These are phyloP conservation scores for Pulicaria dysenterica DNA, from an alignment of 129 eudicot species.

Conservation along the genomic window DNA sequence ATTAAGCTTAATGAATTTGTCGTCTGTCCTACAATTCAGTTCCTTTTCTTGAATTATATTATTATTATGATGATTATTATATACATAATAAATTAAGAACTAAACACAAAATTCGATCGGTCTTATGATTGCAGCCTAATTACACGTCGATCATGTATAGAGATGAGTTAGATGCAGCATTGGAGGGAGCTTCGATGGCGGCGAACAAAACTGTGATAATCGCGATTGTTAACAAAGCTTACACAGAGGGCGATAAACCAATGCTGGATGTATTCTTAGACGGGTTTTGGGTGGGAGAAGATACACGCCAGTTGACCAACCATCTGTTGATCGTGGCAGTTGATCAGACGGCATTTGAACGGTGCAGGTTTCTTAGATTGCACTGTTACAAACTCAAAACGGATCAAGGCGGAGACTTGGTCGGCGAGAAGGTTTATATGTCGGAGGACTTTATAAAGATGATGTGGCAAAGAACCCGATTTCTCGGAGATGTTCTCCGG, in stretches of 20 bases:
- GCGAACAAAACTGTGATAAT: slow-evolving; percentile 61
- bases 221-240: slow-evolving; percentile 67
- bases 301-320: slow-evolving; percentile 45
- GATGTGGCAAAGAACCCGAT: slow-evolving; percentile 83
- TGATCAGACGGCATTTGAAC: slow-evolving; percentile 59
- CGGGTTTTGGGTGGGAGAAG: slow-evolving; percentile 81
- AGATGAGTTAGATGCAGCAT: slow-evolving; percentile 54
- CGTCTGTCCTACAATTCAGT: no score
- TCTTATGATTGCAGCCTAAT: slow-evolving; percentile 21
- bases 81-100: not conserved
- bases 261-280: slow-evolving; percentile 84
- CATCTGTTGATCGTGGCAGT: slow-evolving; percentile 65
- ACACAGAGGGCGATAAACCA: slow-evolving; percentile 51
- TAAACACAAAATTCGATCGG: no score
- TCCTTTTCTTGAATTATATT: not conserved
- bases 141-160: slow-evolving; percentile 7
- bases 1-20: no score
- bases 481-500: slow-evolving; percentile 57
- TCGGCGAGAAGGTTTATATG: slow-evolving; percentile 64
- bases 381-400: slow-evolving; percentile 53
- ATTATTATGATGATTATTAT: not conserved
- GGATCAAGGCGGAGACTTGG: slow-evolving; percentile 44
- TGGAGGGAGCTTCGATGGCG: slow-evolving; percentile 56
- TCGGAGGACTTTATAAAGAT: slow-evolving; percentile 63
- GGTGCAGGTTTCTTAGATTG: slow-evolving; percentile 61